Conservation (phyloP, 2,329 filamentous ascomycete species). For the Neospermospora avenae region DNA sequence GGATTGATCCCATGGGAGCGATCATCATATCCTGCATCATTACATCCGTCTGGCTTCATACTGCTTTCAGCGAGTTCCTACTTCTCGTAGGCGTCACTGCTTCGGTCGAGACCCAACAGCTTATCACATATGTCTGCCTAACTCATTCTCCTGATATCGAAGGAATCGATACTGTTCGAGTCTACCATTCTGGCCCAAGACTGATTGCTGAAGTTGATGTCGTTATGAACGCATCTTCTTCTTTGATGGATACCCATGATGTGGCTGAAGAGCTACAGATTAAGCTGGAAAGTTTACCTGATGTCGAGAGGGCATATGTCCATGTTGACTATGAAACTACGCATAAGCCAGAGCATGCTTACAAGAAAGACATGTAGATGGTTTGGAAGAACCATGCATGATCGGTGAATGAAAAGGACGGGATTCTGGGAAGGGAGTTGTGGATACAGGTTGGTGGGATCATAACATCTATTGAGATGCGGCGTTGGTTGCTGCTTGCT, state of each 20-base stretch:
- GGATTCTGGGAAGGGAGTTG: not conserved
- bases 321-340: constrained; percentile 97
- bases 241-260: constrained; percentile 80
- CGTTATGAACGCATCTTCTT: constrained; percentile 77
- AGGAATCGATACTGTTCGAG: constrained; percentile 91
- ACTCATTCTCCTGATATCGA: constrained; percentile 80
- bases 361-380: constrained; percentile 56
- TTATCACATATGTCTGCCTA: constrained; percentile 94
- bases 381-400: too few relatives aligned
- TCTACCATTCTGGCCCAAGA: constrained; percentile 84
- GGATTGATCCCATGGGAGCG: constrained; percentile 91
- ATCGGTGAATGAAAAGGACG: not conserved
- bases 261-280: constrained; percentile 91
- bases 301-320: constrained; percentile 91
- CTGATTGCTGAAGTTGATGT: constrained; percentile 95
- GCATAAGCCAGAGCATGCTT: constrained; percentile 80
- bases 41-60: constrained; percentile 75
- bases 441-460: not conserved
- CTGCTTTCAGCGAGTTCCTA: constrained; percentile 85
- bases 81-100: constrained; percentile 87
- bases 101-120: constrained; percentile 79
- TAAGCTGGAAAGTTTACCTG: constrained; percentile 87
- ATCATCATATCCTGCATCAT: constrained; percentile 79
- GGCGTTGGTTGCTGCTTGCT: not conserved
- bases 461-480: not conserved